Conservation (phyloP, 768 basidiomycete genomes). For the Lactifluus subvellereus region DNA sequence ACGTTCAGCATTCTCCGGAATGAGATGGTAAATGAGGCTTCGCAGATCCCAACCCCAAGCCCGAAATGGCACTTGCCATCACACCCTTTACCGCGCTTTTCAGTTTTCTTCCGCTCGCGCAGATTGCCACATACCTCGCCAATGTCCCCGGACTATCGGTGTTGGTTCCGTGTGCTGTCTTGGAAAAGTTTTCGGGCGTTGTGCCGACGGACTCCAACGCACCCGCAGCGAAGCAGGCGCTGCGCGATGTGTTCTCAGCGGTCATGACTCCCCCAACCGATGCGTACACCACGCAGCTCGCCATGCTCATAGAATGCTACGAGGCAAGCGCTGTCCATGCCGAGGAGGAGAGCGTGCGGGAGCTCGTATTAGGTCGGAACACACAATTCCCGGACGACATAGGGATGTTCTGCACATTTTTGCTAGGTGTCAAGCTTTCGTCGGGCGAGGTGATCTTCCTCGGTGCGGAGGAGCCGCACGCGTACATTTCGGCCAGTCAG, state of each 20-base stretch:
- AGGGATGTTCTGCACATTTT: slow-evolving; percentile 85
- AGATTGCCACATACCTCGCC: slow-evolving; percentile 62
- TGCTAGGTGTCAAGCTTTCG: slow-evolving; percentile 77
- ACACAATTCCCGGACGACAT: slow-evolving; percentile 87
- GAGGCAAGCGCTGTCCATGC: slow-evolving; percentile 35
- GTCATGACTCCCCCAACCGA: slow-evolving; percentile 71
- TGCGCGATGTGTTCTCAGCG: slow-evolving; percentile 74
- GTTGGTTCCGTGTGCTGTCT: slow-evolving; percentile 56
- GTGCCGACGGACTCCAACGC: slow-evolving; percentile 39
- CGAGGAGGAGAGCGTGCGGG: slow-evolving; percentile 44
- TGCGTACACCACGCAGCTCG: slow-evolving; percentile 49
- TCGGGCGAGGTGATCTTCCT: slow-evolving; percentile 92
- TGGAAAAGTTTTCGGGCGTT: slow-evolving; percentile 46
- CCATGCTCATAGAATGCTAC: slow-evolving; percentile 58
- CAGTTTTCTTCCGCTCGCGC: slow-evolving; percentile 79
- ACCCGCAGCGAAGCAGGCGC: slow-evolving; percentile 48
- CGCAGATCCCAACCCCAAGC: slow-evolving; percentile 92
- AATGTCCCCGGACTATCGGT: slow-evolving; percentile 69
- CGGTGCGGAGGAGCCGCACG: slow-evolving; percentile 94
- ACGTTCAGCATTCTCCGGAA: slow-evolving; percentile 36
- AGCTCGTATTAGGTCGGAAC: slow-evolving; percentile 58
- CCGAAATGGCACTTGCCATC: slow-evolving; percentile 97
- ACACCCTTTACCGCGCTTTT: slow-evolving; percentile 88
- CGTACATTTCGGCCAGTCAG: slow-evolving; percentile 89
- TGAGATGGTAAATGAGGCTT: slow-evolving; percentile 25